These are phyloP conservation scores for Alternaria sp. DNA, from an alignment of 2,329 filamentous ascomycete genomes.

Conservation along the genomic window DNA sequence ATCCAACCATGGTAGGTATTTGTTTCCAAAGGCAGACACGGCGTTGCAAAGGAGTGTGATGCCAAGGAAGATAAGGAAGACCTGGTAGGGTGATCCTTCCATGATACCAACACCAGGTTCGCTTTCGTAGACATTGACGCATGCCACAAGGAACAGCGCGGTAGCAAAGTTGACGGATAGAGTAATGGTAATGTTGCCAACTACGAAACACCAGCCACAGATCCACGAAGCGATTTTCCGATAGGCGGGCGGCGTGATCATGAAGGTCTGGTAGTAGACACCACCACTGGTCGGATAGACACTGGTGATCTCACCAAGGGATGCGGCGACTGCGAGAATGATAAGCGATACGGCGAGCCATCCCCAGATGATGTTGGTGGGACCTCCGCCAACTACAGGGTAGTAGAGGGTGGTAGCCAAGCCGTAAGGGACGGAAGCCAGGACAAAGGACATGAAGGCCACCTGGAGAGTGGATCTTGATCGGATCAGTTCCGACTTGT, in stretches of 20 bases:
- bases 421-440: constrained; percentile 77
- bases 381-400: constrained; percentile 69
- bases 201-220: constrained; percentile 77
- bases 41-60: constrained; percentile 59
- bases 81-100: constrained; percentile 52
- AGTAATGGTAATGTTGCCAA: constrained; percentile 82
- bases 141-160: constrained; percentile 61
- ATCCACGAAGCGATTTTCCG: constrained; percentile 72
- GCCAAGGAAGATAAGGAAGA: constrained; percentile 57
- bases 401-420: constrained; percentile 73
- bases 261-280: constrained; percentile 81
- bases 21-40: constrained; percentile 60
- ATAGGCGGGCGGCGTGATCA: constrained; percentile 68
- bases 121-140: constrained; percentile 62
- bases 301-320: constrained; percentile 75
- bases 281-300: constrained; percentile 79
- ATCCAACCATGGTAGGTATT: constrained; percentile 66
- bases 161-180: constrained; percentile 81
- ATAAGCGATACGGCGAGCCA: constrained; percentile 73
- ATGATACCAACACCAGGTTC: constrained; percentile 55
- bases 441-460: constrained; percentile 77
- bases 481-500: constrained; percentile 69
- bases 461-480: constrained; percentile 72
- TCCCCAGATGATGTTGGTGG: constrained; percentile 74
- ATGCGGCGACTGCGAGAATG: constrained; percentile 71